Conservation (phyloP, 1,284 basidiomycete genomes). For the Ustilago xerochloae region DNA sequence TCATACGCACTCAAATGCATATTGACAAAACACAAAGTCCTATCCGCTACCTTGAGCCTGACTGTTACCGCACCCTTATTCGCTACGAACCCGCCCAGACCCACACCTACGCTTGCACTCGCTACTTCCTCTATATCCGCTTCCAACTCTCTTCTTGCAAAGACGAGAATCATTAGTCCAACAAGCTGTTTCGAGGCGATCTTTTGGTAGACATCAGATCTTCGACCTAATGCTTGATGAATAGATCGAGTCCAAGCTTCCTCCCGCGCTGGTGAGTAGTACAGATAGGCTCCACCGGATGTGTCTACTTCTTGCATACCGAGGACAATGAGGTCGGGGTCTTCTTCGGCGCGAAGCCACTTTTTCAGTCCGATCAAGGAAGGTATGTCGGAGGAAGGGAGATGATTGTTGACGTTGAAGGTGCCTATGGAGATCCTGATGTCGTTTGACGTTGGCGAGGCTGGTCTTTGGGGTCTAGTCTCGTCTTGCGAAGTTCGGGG, state of each 20-base stretch:
- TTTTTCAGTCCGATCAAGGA: constrained; percentile 32
- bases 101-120: constrained; percentile 42
- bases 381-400: constrained; percentile 20
- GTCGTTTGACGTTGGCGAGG: constrained; percentile 38
- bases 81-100: constrained; percentile 50
- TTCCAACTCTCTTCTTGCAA: constrained; percentile 17
- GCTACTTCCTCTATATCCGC: constrained; percentile 20
- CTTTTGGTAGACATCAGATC: constrained; percentile 20
- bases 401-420: constrained; percentile 42
- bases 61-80: constrained; percentile 81
- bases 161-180: constrained; percentile 43
- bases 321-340: constrained; percentile 48
- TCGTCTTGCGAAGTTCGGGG: no score
- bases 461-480: no score
- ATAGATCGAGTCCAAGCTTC: constrained; percentile 34
- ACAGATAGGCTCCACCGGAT: constrained; percentile 46
- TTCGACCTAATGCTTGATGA: constrained; percentile 24
- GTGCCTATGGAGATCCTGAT: constrained; percentile 42
- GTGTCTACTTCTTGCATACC: constrained; percentile 56
- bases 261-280: constrained; percentile 48
- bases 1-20: constrained; percentile 85
- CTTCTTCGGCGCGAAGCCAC: constrained; percentile 44
- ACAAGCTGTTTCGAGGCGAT: constrained; percentile 52
- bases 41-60: constrained; percentile 86
- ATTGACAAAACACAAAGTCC: constrained; percentile 92